Percentiles rank a stretch among this genome's conserved stretches.
Conservation (phyloP, 129 eudicot genomes). For the Pittosporum tobira region DNA sequence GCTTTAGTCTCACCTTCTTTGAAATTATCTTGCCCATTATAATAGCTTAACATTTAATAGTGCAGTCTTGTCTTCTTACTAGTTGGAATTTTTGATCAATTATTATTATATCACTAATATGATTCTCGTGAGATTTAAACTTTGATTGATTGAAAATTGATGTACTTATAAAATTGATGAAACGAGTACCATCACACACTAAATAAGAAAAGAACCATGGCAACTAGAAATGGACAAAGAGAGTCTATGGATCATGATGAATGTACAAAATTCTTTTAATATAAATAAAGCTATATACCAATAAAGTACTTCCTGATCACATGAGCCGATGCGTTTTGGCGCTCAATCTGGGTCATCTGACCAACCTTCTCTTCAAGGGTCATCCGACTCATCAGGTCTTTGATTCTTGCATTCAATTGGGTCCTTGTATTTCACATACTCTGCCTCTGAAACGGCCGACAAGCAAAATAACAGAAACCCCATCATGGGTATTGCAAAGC, state of each 20-base stretch:
- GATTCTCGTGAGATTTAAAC: too few relatives aligned
- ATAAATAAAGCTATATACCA: constrained; percentile 12
- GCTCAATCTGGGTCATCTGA: constrained; percentile 49
- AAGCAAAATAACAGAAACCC: constrained; percentile 16
- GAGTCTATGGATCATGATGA: too few relatives aligned
- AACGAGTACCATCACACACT: not conserved
- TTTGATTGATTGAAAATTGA: too few relatives aligned
- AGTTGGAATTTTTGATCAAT: too few relatives aligned
- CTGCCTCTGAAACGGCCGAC: constrained; percentile 21
- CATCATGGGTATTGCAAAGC: not conserved
- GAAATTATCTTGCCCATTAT: too few relatives aligned
- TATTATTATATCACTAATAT: too few relatives aligned
- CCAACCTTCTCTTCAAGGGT: constrained; percentile 45
- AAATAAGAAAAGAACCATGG: not conserved
- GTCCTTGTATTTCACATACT: constrained; percentile 35
- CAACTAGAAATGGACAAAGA: not conserved
- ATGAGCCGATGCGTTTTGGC: constrained; percentile 24
- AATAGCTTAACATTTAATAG: too few relatives aligned
- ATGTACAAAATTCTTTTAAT: too few relatives aligned
- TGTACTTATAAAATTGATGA: too few relatives aligned
- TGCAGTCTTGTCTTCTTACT: too few relatives aligned
- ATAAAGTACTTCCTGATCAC: constrained; percentile 31
- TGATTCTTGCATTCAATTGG: constrained; percentile 28
- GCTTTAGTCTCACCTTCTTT: too few relatives aligned
- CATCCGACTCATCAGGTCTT: constrained; percentile 36